Evolutionary conservation across 2,329 filamentous ascomycete genomes (phyloP), one percentile per base, ranked within the genome.

Genomic region (Taxawa tesnikishii): DNA sequence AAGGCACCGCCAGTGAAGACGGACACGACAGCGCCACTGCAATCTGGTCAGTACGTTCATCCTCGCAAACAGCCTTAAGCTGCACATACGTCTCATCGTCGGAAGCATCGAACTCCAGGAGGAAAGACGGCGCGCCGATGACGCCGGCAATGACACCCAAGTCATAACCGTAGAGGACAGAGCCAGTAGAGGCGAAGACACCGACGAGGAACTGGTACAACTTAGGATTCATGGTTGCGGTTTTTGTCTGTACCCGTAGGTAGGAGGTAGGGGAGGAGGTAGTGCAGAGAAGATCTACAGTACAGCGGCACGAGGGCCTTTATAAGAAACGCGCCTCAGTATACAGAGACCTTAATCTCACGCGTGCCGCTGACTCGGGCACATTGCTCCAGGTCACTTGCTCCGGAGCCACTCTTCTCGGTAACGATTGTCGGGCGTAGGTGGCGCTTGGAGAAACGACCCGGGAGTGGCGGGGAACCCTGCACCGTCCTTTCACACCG

Each of bases 1-100:
- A 83, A 83, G 14, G 80, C 80, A 27, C 81, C 74, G 3, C 68
- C 78, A 0, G 82, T 88, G 53, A 88, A 87, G 37, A 85, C 67
- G 1, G 79, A 81, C 1, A 87, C 81, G 0, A 84, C 77, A 3
- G 79, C 70, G 32, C 79, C 80, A 23, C 67, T 76, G 29, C 4
- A 23, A 30, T 6, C 15, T n/a, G 12, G 23, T 33, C 12, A 18
- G 12, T 26, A 11, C 10, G 7, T 15, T 6, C 15, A 9, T 17
- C 18, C 4, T 15, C 12, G 12, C 15, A 3, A 28, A 30, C 33
- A 8, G 33, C 28, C 26, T 24, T 28, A 15, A 17, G 7, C 6
- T 23, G 5, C 6, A 44, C 44, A 38, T 27, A 51, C 47, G 41
- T 50, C 33, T 65, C 55, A 39, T 57, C 48, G 6, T 48, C 38